Evolutionary conservation across 352 stramenopile genomes (phyloP), one percentile per base, ranked within the genome.

Genomic region (Poterioochromonas sp.): DNA sequence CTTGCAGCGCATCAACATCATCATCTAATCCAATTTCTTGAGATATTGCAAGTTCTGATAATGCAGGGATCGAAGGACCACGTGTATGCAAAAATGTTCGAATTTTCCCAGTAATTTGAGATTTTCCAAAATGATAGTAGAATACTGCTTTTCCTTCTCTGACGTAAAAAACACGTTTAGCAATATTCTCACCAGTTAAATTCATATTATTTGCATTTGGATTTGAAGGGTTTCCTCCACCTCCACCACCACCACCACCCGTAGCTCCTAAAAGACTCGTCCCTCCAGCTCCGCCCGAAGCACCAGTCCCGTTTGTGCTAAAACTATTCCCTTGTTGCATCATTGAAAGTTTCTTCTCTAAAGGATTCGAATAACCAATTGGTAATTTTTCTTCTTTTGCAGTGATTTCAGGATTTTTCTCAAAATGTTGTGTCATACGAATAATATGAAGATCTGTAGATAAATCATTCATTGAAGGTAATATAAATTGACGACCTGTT

Each of bases 151-250:
- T 88, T 5, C 89, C 90, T 76, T 96, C 90, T 5, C 91, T 84
- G 0, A 97, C 84, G 79, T 93, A 92, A 83, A 93, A 97, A 37
- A 86, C 91, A n/a, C 88, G 84, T 81, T 95, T 95, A 3, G 89
- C 86, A 18, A 92, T 86, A 80, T 97, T 88, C 37, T 76, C 53
- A 29, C 87, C 80, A 18, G 83, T 82, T 53, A n/a, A n/a, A n/a
- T n/a, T n/a, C n/a, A n/a, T n/a, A 26, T 58, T 26, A 26, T 58
- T 58, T 26, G 26, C 47, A 15, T 58, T 26, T 15, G 47, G 47
- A 26, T 58, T 58, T n/a, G n/a, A n/a, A n/a, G n/a, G n/a, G n/a
- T n/a, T n/a, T n/a, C n/a, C n/a, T n/a, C n/a, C n/a, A n/a, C n/a
- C n/a, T n/a, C n/a, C n/a, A 15, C 26, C 26, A 26, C 47, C 47